Conservation (phyloP, 352 stramenopile genomes). For the Pythium scleroteichum region DNA sequence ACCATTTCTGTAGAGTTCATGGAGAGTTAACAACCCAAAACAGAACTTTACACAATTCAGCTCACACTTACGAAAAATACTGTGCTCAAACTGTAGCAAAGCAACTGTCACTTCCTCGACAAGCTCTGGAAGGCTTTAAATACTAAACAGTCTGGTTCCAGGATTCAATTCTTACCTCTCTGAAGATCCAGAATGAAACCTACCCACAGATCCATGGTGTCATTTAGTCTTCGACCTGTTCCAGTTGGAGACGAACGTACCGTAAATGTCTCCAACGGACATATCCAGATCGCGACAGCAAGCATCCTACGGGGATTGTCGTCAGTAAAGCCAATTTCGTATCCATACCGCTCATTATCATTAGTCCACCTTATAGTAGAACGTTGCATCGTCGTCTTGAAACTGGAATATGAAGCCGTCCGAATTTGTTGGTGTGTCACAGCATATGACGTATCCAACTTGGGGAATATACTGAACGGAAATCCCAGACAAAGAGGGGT, state of each 20-base stretch:
- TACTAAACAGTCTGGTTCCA: too few relatives aligned
- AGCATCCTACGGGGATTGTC: slow-evolving; percentile 59
- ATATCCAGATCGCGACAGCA: slow-evolving; percentile 81
- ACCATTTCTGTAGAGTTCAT: slow-evolving; percentile 77
- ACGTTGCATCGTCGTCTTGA: slow-evolving; percentile 83
- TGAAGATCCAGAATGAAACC: slow-evolving; percentile 83
- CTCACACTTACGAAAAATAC: slow-evolving; percentile 52
- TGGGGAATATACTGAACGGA: slow-evolving; percentile 87
- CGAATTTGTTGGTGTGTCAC: slow-evolving; percentile 61
- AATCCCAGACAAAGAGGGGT: slow-evolving; percentile 69
- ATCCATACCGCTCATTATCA: too few relatives aligned
- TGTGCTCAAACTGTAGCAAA: slow-evolving; percentile 69
- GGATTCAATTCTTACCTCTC: slow-evolving; percentile 66
- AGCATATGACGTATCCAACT: slow-evolving; percentile 86
- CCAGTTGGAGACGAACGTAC: too few relatives aligned
- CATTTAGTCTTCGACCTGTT: too few relatives aligned
- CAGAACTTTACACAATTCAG: too few relatives aligned
- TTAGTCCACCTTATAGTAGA: slow-evolving; percentile 90
- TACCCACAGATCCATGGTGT: slow-evolving; percentile 22
- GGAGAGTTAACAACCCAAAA: too few relatives aligned
- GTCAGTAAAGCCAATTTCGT: too few relatives aligned
- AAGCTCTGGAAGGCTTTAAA: slow-evolving; percentile 50
- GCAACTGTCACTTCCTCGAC: slow-evolving; percentile 74
- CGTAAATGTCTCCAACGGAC: slow-evolving; percentile 83
- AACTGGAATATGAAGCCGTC: slow-evolving; percentile 87